These are phyloP conservation scores for Hepatocystis sp. DNA, from an alignment of 169 alveolate genomes.

Conservation along the genomic window DNA sequence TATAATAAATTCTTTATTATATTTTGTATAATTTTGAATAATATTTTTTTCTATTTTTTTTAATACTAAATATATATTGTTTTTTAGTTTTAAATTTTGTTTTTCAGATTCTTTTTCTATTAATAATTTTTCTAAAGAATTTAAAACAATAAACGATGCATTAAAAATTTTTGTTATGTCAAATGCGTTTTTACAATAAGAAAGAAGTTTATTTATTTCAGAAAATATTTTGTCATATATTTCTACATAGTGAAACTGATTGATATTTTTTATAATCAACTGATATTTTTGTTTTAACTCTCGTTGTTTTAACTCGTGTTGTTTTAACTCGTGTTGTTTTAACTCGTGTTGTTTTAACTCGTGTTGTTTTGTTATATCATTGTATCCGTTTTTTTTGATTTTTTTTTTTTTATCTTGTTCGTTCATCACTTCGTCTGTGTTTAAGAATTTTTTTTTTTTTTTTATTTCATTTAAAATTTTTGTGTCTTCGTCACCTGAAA, in stretches of 20 bases:
- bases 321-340: too few species aligned
- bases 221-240: slow-evolving; percentile 37
- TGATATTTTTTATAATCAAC: slow-evolving; percentile 7
- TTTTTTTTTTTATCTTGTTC: too few species aligned
- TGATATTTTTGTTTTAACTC: not conserved
- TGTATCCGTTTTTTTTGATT: not conserved
- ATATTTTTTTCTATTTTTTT: slow-evolving; percentile 66
- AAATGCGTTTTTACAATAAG: slow-evolving; percentile 37
- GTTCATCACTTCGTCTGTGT: too few species aligned
- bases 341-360: too few species aligned
- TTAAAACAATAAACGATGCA: slow-evolving; percentile 42
- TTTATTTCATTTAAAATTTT: too few species aligned
- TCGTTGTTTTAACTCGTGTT: too few species aligned
- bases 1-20: slow-evolving; percentile 58
- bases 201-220: slow-evolving; percentile 54
- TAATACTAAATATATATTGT: slow-evolving; percentile 1
- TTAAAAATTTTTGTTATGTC: slow-evolving; percentile 71
- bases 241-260: not conserved
- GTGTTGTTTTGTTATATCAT: slow-evolving; percentile 1
- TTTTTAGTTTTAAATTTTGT: slow-evolving; percentile 17
- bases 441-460: too few species aligned
- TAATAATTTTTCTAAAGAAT: slow-evolving; percentile 29
- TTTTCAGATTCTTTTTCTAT: slow-evolving; percentile 6
- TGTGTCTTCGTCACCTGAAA: too few species aligned
- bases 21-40: slow-evolving; percentile 19